These are phyloP conservation scores for Tanacetum coccineum DNA, from an alignment of 129 eudicot species.

Conservation along the genomic window DNA sequence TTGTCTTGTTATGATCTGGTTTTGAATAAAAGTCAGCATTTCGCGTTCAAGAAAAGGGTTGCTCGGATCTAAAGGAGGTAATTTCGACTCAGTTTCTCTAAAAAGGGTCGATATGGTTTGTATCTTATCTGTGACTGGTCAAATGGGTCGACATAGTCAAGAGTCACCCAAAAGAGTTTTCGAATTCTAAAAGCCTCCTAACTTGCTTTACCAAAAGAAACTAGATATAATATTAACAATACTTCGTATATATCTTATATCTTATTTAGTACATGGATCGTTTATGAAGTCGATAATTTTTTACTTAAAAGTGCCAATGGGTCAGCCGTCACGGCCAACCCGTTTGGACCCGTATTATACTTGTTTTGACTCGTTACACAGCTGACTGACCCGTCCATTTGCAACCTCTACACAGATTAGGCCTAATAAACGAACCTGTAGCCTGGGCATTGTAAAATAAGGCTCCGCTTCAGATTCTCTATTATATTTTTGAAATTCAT, in stretches of 20 bases:
- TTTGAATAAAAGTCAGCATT: slow-evolving; percentile 11
- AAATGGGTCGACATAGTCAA: background rate
- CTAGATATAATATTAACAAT: background rate
- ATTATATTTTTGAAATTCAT: slow-evolving; percentile 88
- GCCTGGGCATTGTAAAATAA: slow-evolving; percentile 74
- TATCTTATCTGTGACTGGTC: background rate
- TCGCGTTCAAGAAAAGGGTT: slow-evolving; percentile 8
- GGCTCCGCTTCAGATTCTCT: slow-evolving; percentile 87
- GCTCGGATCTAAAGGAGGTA: background rate
- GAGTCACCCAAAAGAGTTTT: background rate
- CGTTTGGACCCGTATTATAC: background rate
- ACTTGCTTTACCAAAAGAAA: background rate
- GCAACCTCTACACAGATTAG: background rate
- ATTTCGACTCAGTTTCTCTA: background rate
- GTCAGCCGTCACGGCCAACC: background rate
- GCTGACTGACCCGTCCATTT: background rate
- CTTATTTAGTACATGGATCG: background rate
- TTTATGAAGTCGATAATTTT: background rate
- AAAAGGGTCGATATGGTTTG: background rate
- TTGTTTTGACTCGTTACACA: background rate
- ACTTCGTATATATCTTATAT: background rate
- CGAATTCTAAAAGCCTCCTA: background rate
- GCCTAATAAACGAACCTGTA: slow-evolving; percentile 62
- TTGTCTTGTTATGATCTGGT: slow-evolving; percentile 73
- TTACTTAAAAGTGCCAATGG: background rate